Percentiles rank a stretch among this genome's conserved stretches.
Conservation (phyloP, 2,329 filamentous ascomycete species). For the Bimuria novae-zelandiae region DNA sequence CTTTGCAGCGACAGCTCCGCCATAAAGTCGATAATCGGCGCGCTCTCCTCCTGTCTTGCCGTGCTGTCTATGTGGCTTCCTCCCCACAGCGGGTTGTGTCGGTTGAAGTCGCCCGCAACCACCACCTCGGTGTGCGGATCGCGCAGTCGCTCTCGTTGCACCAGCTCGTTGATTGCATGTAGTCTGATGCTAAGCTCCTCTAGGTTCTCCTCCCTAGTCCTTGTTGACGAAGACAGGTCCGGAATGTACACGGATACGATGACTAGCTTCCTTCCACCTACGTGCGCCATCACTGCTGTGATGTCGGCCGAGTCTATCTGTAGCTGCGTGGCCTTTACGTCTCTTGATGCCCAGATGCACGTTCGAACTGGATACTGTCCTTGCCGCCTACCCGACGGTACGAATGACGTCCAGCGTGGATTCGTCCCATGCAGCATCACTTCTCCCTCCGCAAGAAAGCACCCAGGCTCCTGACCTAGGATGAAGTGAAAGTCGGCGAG, state of each 20-base stretch:
- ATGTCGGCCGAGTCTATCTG: no score
- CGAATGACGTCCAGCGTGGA: conserved; percentile 4
- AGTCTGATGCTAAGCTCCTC: no score
- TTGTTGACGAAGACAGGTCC: conserved; percentile 6
- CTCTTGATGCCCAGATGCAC: neutral
- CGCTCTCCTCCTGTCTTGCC: conserved; percentile 14
- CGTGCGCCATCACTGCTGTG: no score
- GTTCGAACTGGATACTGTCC: neutral
- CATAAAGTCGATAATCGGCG: conserved; percentile 21
- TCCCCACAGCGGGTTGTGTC: conserved; percentile 18
- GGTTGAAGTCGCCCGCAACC: no score
- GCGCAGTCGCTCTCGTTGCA: conserved; percentile 14
- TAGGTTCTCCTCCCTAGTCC: no score
- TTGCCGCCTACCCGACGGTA: conserved; percentile 3
- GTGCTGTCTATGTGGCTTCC: conserved; percentile 10
- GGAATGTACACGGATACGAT: no score
- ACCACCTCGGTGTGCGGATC: conserved; percentile 16
- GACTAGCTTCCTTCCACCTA: no score
- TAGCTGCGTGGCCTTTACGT: neutral
- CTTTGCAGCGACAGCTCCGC: conserved; percentile 17
- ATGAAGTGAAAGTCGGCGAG: conserved; percentile 16
- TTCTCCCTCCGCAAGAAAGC: conserved; percentile 10
- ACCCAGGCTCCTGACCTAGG: conserved; percentile 11
- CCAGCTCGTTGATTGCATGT: conserved; percentile 11
- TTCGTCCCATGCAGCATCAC: conserved; percentile 1